Conservation (phyloP, 2,329 filamentous ascomycete genomes). For the Elsinoe batatas region DNA sequence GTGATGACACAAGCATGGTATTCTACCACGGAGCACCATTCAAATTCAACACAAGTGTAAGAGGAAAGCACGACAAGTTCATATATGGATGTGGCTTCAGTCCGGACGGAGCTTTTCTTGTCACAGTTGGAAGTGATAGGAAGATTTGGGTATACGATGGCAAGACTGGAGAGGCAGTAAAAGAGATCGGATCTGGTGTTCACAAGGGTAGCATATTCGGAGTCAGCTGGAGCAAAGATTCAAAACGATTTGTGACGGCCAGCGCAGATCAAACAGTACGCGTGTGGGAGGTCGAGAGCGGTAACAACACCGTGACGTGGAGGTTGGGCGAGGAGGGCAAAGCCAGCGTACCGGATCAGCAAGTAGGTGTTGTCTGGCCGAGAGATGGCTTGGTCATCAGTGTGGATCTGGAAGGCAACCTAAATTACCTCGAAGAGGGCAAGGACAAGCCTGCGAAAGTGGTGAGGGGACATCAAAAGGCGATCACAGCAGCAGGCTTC, state of each 20-base stretch:
- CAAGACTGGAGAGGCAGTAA: slow-evolving; percentile 78
- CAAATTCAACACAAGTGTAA: slow-evolving; percentile 81
- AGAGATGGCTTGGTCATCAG: slow-evolving; percentile 83
- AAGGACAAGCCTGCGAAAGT: slow-evolving; percentile 58
- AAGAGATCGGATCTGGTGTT: slow-evolving; percentile 67
- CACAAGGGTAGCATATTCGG: slow-evolving; percentile 91
- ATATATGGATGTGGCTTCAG: slow-evolving; percentile 82
- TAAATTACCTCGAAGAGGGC: slow-evolving; percentile 79
- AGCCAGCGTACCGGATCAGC: slow-evolving; percentile 69
- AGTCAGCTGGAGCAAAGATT: slow-evolving; percentile 81
- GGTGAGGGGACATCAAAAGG: slow-evolving; percentile 83
- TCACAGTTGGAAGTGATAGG: slow-evolving; percentile 86
- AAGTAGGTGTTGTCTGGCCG: slow-evolving; percentile 90
- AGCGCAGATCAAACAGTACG: slow-evolving; percentile 92
- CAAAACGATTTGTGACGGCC: slow-evolving; percentile 76
- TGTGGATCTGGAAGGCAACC: slow-evolving; percentile 75
- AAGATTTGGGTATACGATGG: slow-evolving; percentile 93
- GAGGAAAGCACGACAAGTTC: slow-evolving; percentile 75
- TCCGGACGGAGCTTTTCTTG: slow-evolving; percentile 70
- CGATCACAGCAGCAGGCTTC: slow-evolving; percentile 65
- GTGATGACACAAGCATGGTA: slow-evolving; percentile 79
- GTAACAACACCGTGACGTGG: slow-evolving; percentile 73
- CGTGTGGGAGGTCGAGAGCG: slow-evolving; percentile 81
- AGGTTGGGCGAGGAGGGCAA: slow-evolving; percentile 64
- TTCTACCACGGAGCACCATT: slow-evolving; percentile 93